Evolutionary conservation across 2,329 filamentous ascomycete genomes (phyloP).

Genomic region (Aspergillus candidus): DNA sequence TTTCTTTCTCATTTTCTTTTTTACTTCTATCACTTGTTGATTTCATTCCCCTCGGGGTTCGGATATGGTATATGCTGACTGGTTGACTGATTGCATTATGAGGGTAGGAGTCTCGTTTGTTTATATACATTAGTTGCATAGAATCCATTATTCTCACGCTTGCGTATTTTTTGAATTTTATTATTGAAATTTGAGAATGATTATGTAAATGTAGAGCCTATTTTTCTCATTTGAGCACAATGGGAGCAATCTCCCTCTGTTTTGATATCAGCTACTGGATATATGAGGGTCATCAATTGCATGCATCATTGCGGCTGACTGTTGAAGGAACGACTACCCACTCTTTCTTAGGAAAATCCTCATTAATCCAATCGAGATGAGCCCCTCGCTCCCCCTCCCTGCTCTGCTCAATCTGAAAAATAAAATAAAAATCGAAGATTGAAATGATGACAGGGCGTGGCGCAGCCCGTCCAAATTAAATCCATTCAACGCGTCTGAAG

Average conservation of each 20-base stretch:
- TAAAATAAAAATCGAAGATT: neutral
- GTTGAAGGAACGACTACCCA: too few relatives aligned
- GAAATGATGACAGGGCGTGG: neutral
- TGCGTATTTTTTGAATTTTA: neutral
- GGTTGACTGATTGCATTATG: conserved; percentile 8
- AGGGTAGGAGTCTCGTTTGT: too few relatives aligned
- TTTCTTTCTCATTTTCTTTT: conserved; percentile 1
- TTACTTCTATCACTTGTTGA: neutral
- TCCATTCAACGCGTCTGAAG: neutral
- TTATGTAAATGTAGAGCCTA: too few relatives aligned
- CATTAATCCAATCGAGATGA: neutral
- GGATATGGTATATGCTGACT: neutral
- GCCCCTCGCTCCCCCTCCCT: neutral
- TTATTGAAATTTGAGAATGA: too few relatives aligned
- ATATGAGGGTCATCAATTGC: too few relatives aligned
- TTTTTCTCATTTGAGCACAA: too few relatives aligned
- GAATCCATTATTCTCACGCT: neutral
- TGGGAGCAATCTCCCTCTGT: too few relatives aligned
- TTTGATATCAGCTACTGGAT: too few relatives aligned
- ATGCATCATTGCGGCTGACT: too few relatives aligned
- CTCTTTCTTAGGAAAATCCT: too few relatives aligned
- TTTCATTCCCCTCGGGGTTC: too few relatives aligned
- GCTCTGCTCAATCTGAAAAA: neutral
- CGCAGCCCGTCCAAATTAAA: neutral
- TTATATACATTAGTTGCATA: too few relatives aligned